Base-by-base conservation (phyloP, 352 stramenopile genomes). In the Phytophthora crassamura region DNA sequence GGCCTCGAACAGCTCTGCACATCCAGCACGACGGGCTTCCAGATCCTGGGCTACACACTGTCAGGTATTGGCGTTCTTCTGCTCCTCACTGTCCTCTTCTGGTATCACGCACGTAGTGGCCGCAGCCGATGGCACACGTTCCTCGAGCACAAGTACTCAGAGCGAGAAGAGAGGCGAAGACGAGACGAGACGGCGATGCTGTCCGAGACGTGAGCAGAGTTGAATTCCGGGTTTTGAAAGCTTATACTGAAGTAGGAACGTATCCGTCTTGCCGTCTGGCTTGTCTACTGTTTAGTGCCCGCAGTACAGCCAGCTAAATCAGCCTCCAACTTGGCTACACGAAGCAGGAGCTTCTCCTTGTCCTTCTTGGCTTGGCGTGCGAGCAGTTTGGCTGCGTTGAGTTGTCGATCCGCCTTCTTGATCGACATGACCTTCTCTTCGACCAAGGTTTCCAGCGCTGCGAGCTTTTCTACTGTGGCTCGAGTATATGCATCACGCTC, bases 321-420 rank as follows among this genome's bases (percentile, higher is more conserved):
- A 16, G 67, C 56, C 47, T 82, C 73, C 2, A 87, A 62, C 48
- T 77, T 83, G 12, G 64, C 43, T n/a, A 87, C 49, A 22, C 77
- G 74, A 11, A 81, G 62, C 36, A 82, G 41, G 0, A 89, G 46
- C 32, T 74, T 73, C 49, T 89, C 79, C 49, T 90, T 93, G 25
- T 93, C 84, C 45, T 91, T 93, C 38, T 89, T 93, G 6, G 75
- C 64, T 58, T 91, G 84, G 0, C 79, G 75, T 15, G 70, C 70
- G 12, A 91, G 73, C n/a, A 91, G 52, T 58, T 93, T 93, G 8
- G 81, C 71, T 4, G 82, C 84, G 15, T 85, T 86, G 0, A 93
- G 63, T 48, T 93, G 82, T 1, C 82, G 80, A 45, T 90, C 80
- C 3, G 71, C 64, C 35, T 76, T 84, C 59, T 89, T 89, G 7